Evolutionary conservation across 352 stramenopile species (phyloP).

Genomic region (Pythium coloratum): DNA sequence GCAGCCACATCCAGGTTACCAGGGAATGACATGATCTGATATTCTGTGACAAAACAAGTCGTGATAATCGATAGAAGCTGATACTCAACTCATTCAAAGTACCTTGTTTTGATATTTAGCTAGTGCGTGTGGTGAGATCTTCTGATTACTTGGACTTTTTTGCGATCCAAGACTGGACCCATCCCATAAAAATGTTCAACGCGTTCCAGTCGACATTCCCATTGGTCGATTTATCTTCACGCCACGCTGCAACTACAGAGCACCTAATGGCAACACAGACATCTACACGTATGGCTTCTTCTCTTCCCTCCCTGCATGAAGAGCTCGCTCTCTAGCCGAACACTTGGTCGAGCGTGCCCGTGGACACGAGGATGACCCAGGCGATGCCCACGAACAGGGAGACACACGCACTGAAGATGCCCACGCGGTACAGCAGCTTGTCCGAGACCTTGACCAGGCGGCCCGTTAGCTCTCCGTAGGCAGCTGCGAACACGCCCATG

Average conservation of each 20-base stretch:
- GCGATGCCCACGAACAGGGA: conserved; percentile 44
- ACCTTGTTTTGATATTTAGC: conserved; percentile 6
- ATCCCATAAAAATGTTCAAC: conserved; percentile 7
- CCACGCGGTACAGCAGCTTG: conserved; percentile 37
- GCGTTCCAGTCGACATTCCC: not conserved
- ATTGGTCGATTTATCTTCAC: not conserved
- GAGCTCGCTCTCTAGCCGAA: conserved; percentile 30
- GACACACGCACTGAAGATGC: conserved; percentile 39
- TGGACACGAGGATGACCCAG: conserved; percentile 46
- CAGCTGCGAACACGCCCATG: conserved; percentile 71
- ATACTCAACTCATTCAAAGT: too few relatives aligned
- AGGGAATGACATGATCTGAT: not conserved
- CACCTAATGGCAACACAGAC: too few relatives aligned
- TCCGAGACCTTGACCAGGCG: conserved; percentile 30
- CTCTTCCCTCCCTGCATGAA: not conserved
- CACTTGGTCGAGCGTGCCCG: conserved; percentile 39
- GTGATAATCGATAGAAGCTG: too few relatives aligned
- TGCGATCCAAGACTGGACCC: not conserved
- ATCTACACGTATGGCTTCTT: not conserved
- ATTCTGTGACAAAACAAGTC: not conserved
- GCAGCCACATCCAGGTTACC: not conserved
- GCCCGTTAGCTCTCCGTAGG: conserved; percentile 51
- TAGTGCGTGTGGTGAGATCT: not conserved
- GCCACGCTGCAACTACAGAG: too few relatives aligned
- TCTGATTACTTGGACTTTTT: not conserved